Percentiles rank a stretch among this genome's conserved stretches.
phyloP scores from a whole-genome alignment of 768 basidiomycete genomes.

The Sistotremastrum suecicum region DNA sequence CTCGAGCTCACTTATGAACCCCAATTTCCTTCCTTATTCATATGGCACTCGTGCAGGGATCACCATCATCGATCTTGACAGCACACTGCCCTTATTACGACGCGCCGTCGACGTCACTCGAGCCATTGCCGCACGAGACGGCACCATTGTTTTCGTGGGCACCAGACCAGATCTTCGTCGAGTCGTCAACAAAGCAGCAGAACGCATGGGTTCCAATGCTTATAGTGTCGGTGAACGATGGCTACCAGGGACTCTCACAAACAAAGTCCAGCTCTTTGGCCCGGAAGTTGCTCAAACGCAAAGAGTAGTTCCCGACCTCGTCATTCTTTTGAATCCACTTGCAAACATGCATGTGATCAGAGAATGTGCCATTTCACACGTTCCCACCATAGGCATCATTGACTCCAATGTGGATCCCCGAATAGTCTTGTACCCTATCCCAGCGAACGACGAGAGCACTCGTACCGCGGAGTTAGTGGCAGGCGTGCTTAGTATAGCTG shows the following conservation, averaged over 20 bases:
- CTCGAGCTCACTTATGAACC: slow-evolving; percentile 67
- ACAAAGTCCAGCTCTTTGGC: slow-evolving; percentile 64
- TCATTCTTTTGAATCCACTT: slow-evolving; percentile 82
- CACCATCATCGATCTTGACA: slow-evolving; percentile 89
- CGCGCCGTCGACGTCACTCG: slow-evolving; percentile 82
- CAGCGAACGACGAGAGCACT: slow-evolving; percentile 92
- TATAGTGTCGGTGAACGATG: slow-evolving; percentile 81
- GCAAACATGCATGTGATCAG: slow-evolving; percentile 75
- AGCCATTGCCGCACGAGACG: slow-evolving; percentile 66
- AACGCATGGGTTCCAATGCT: slow-evolving; percentile 64
- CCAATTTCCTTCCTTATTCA: slow-evolving; percentile 82
- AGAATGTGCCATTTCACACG: slow-evolving; percentile 78
- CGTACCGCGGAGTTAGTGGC: slow-evolving; percentile 84
- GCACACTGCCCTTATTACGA: slow-evolving; percentile 81
- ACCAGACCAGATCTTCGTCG: slow-evolving; percentile 68
- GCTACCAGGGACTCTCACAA: slow-evolving; percentile 93
- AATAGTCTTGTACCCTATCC: slow-evolving; percentile 94
- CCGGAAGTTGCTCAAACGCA: slow-evolving; percentile 34
- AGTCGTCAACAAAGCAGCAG: slow-evolving; percentile 64
- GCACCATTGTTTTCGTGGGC: slow-evolving; percentile 82
- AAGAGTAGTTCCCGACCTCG: slow-evolving; percentile 69
- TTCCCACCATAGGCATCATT: slow-evolving; percentile 88
- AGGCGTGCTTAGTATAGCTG: slow-evolving; percentile 82
- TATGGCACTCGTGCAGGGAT: slow-evolving; percentile 85
- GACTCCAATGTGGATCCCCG: slow-evolving; percentile 96